Evolutionary conservation across 768 basidiomycete genomes (phyloP).

Genomic region (Podaxis sp.): DNA sequence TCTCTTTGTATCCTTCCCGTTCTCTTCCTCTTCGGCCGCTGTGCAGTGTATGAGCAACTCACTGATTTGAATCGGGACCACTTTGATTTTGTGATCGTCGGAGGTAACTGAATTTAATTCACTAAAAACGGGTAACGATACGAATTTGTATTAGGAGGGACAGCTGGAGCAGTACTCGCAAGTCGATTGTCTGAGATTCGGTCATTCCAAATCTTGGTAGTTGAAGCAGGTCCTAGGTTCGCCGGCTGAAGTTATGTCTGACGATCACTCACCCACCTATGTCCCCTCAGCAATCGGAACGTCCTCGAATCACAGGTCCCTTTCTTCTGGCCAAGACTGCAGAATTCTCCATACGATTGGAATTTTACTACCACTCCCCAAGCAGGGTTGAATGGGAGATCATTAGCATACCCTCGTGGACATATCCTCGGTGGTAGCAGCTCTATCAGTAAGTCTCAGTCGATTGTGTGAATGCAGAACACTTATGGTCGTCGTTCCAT

Average conservation of each 20-base stretch:
- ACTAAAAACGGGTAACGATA: not conserved
- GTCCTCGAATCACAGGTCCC: constrained; percentile 24
- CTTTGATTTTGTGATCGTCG: constrained; percentile 16
- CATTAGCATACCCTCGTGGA: constrained; percentile 21
- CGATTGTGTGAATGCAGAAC: not conserved
- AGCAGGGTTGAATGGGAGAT: constrained; percentile 20
- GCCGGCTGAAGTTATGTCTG: not conserved
- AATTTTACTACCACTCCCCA: constrained; percentile 29
- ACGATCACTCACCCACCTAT: not conserved
- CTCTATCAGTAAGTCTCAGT: constrained; percentile 18
- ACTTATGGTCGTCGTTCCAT: not conserved
- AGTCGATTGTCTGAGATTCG: constrained; percentile 12
- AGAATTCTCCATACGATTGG: constrained; percentile 25
- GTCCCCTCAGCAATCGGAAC: constrained; percentile 19
- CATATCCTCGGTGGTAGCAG: constrained; percentile 31
- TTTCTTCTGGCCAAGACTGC: constrained; percentile 16
- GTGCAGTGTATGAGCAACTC: constrained; percentile 7
- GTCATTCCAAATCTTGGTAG: constrained; percentile 9
- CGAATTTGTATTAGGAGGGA: constrained; percentile 7
- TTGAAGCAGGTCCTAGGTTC: constrained; percentile 17
- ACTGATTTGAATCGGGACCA: not conserved
- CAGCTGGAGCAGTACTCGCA: constrained; percentile 13
- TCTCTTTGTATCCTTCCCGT: not conserved
- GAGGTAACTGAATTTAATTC: constrained; percentile 7
- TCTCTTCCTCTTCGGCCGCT: not conserved